Percentiles rank a stretch among this genome's conserved stretches.
Conservation (phyloP, 2,329 filamentous ascomycete genomes). For the Sphaerulina populicola region DNA sequence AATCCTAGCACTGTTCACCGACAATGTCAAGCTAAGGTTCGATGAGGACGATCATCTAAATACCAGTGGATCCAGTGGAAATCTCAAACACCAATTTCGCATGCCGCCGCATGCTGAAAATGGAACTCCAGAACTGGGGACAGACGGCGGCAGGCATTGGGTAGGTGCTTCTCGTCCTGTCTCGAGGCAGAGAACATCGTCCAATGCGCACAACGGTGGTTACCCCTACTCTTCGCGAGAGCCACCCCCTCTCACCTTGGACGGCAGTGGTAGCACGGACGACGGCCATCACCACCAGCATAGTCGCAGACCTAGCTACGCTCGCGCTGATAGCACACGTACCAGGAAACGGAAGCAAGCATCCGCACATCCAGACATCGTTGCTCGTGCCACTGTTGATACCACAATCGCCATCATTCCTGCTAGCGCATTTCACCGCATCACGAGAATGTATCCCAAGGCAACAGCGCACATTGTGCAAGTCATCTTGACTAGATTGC, state of each 20-base stretch:
- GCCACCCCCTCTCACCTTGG: slow-evolving; percentile 27
- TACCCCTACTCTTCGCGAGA: slow-evolving; percentile 21
- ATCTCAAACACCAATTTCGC: slow-evolving; percentile 22
- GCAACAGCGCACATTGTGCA: slow-evolving; percentile 96
- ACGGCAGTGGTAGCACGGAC: slow-evolving; percentile 21
- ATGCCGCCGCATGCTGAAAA: slow-evolving; percentile 20
- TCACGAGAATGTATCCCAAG: slow-evolving; percentile 91
- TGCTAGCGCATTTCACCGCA: slow-evolving; percentile 82
- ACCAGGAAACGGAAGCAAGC: slow-evolving; percentile 39
- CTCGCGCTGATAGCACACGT: slow-evolving; percentile 13
- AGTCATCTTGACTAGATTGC: slow-evolving; percentile 87
- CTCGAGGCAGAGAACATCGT: slow-evolving; percentile 24
- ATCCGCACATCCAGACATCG: slow-evolving; percentile 91
- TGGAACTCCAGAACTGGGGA: slow-evolving; percentile 22
- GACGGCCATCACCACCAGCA: slow-evolving; percentile 20
- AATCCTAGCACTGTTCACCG: slow-evolving; percentile 92
- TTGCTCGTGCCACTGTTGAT: slow-evolving; percentile 90
- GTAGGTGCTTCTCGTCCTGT: slow-evolving; percentile 19
- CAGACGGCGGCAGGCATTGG: slow-evolving; percentile 23
- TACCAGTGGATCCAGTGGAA: slow-evolving; percentile 17
- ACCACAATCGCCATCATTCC: slow-evolving; percentile 98
- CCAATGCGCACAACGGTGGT: slow-evolving; percentile 10
- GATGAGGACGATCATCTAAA: slow-evolving; percentile 54
- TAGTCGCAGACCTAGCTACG: slow-evolving; percentile 26
- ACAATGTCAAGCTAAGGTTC: slow-evolving; percentile 74